Percentiles rank a stretch among this genome's conserved stretches.
Conservation (phyloP, 495 filamentous ascomycete genomes). For the Corynascus novoguineensis region DNA sequence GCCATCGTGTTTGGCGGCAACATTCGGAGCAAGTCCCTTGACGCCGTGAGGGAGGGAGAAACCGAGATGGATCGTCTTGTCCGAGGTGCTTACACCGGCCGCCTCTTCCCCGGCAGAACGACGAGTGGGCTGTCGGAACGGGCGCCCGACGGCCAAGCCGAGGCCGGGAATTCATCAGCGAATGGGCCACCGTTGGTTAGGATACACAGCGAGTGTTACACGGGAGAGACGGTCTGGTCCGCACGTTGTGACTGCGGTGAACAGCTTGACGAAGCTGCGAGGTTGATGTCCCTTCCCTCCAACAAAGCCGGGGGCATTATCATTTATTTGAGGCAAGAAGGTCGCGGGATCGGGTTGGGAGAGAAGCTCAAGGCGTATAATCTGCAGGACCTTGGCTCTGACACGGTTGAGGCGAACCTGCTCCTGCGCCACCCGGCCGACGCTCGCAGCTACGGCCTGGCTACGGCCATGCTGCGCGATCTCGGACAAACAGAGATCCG, state of each 20-base stretch:
- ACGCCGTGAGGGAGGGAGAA: slow-evolving; percentile 76
- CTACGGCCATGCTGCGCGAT: slow-evolving; percentile 89
- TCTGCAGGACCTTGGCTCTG: slow-evolving; percentile 87
- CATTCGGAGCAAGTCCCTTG: slow-evolving; percentile 75
- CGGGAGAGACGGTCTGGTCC: slow-evolving; percentile 96
- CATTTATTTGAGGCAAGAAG: slow-evolving; percentile 92
- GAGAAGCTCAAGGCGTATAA: slow-evolving; percentile 99
- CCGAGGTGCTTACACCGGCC: slow-evolving; percentile 83
- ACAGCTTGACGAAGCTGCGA: slow-evolving; percentile 92
- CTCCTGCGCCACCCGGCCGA: slow-evolving; percentile 89
- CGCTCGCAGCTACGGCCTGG: slow-evolving; percentile 87
- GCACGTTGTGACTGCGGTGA: slow-evolving; percentile 97
- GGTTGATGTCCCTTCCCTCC: slow-evolving; percentile 77
- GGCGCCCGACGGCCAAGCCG: neutral
- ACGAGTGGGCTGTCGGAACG: slow-evolving; percentile 49
- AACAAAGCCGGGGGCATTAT: slow-evolving; percentile 77
- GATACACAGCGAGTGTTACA: slow-evolving; percentile 98
- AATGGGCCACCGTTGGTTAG: slow-evolving; percentile 64
- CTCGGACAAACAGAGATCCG: slow-evolving; percentile 71
- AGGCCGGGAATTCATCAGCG: neutral
- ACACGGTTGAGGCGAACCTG: slow-evolving; percentile 95
- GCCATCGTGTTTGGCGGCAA: slow-evolving; percentile 92
- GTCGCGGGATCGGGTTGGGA: slow-evolving; percentile 85
- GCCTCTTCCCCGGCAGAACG: slow-evolving; percentile 78
- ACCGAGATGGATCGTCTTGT: slow-evolving; percentile 96